Evolutionary conservation across 371 early-diverging fungal genomes (phyloP).

Genomic region (Batkoa obscura): DNA sequence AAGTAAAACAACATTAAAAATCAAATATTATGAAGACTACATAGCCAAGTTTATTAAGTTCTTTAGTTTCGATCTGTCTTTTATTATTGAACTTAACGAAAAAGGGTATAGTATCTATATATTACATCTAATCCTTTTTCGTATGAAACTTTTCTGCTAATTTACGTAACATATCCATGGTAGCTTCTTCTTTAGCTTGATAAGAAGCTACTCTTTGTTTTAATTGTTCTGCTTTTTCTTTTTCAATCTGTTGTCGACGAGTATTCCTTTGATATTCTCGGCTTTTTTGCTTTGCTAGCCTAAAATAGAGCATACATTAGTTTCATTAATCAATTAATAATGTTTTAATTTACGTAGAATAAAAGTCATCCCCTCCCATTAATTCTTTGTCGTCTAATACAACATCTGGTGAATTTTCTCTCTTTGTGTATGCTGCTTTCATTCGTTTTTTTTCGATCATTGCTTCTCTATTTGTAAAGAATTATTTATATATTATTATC

Average conservation of each 20-base stretch:
- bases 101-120: no score
- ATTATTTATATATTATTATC: background rate
- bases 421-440: conserved; percentile 34
- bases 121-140: no score
- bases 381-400: conserved; percentile 53
- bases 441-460: conserved; percentile 41
- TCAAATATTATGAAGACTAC: no score
- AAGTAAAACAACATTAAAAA: no score
- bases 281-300: background rate
- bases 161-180: conserved; percentile 43
- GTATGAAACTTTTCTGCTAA: conserved; percentile 29
- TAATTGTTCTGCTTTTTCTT: conserved; percentile 18
- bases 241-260: conserved; percentile 3
- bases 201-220: conserved; percentile 26
- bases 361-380: conserved; percentile 23
- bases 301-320: background rate
- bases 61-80: no score
- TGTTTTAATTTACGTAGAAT: background rate
- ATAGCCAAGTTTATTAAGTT: no score
- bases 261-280: background rate
- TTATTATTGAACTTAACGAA: no score
- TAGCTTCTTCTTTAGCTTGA: conserved; percentile 38
- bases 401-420: conserved; percentile 49
- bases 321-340: background rate
- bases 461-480: conserved; percentile 24